phyloP scores from a whole-genome alignment of 1,284 basidiomycete genomes.

The Cryptococcus sp. region DNA sequence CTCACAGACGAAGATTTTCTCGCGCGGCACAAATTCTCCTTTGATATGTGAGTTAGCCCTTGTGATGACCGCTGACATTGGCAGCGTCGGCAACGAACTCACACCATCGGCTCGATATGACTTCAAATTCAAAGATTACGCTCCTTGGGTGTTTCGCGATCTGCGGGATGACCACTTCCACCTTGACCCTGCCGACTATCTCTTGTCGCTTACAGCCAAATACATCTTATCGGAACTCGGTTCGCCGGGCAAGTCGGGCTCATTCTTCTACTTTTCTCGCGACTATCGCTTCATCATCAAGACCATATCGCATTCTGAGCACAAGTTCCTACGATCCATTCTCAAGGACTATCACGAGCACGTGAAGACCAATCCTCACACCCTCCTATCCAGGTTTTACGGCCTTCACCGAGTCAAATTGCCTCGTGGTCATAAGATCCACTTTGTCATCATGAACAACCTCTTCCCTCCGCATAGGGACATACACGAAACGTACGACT shows the following conservation, averaged over 20 bases:
- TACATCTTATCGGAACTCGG: conserved; percentile 98
- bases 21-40: conserved; percentile 92
- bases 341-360: conserved; percentile 85
- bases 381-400: conserved; percentile 90
- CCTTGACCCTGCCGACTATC: conserved; percentile 94
- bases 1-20: conserved; percentile 84
- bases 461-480: conserved; percentile 97
- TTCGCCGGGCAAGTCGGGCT: conserved; percentile 97
- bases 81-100: conserved; percentile 89
- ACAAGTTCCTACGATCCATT: conserved; percentile 87
- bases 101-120: conserved; percentile 87
- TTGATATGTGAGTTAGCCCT: conserved; percentile 80
- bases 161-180: conserved; percentile 92
- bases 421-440: conserved; percentile 89
- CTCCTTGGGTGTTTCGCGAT: conserved; percentile 95
- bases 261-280: conserved; percentile 98
- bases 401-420: conserved; percentile 96
- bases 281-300: conserved; percentile 99
- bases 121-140: conserved; percentile 98
- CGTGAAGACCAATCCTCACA: conserved; percentile 88
- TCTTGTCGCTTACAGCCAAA: conserved; percentile 92
- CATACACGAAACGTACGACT: conserved; percentile 95
- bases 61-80: conserved; percentile 10
- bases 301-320: conserved; percentile 91
- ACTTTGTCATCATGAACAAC: conserved; percentile 99